Conservation (phyloP, 2,329 filamentous ascomycete genomes). For the Botrytis byssoidea region DNA sequence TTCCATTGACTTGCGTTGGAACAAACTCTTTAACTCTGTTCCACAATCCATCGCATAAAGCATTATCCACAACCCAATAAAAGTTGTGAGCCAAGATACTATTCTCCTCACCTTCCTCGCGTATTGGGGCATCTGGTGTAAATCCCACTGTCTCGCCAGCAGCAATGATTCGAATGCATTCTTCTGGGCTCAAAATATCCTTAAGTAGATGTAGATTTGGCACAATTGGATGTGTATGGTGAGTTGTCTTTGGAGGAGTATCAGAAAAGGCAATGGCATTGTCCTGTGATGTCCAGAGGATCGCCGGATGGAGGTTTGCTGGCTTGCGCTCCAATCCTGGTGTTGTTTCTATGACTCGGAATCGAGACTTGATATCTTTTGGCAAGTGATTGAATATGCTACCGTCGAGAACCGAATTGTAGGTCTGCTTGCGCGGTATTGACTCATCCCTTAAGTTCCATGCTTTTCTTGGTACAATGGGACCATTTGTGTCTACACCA, state of each 20-base stretch:
- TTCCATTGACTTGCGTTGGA: conserved; percentile 54
- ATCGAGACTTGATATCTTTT: conserved; percentile 41
- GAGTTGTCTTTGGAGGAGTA: conserved; percentile 50
- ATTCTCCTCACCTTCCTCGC: conserved; percentile 59
- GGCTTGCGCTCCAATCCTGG: conserved; percentile 61
- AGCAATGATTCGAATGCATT: conserved; percentile 66
- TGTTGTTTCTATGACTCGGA: conserved; percentile 62
- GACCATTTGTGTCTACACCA: conserved; percentile 30
- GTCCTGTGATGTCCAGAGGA: conserved; percentile 60
- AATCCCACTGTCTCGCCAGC: conserved; percentile 65
- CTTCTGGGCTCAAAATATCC: conserved; percentile 57
- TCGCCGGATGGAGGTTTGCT: conserved; percentile 64
- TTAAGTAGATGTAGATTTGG: conserved; percentile 60
- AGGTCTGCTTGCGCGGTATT: conserved; percentile 46
- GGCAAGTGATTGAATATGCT: conserved; percentile 49
- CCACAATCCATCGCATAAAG: conserved; percentile 65
- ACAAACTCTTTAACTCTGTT: conserved; percentile 57
- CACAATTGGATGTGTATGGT: conserved; percentile 58
- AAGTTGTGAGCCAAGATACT: conserved; percentile 71
- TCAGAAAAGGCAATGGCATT: conserved; percentile 54
- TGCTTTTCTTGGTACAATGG: conserved; percentile 49
- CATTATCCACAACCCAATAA: conserved; percentile 66
- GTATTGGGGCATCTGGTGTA: conserved; percentile 64
- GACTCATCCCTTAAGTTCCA: conserved; percentile 56
- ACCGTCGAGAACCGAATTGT: conserved; percentile 58